Percentiles rank a stretch among this genome's conserved stretches.
These are phyloP conservation scores for Simplicillium aogashimaense DNA, from an alignment of 2,329 filamentous ascomycete genomes.

Conservation along the genomic window DNA sequence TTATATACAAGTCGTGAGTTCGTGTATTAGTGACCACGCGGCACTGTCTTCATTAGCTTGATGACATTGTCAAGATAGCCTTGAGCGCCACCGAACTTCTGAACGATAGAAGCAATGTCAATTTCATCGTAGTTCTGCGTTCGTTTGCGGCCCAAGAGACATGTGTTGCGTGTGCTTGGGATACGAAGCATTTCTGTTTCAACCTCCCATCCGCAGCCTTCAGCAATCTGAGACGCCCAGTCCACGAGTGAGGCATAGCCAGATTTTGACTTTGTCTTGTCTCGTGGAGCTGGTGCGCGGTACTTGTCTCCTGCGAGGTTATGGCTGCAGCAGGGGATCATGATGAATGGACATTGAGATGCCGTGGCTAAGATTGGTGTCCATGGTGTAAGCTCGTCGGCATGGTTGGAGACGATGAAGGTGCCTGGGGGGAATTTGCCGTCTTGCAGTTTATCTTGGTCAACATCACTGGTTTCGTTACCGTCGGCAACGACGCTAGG, in stretches of 20 bases:
- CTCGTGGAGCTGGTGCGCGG: conserved; percentile 51
- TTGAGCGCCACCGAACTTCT: conserved; percentile 42
- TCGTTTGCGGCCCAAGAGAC: conserved; percentile 58
- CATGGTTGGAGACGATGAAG: conserved; percentile 95
- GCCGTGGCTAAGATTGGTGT: conserved; percentile 78
- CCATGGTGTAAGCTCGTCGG: conserved; percentile 93
- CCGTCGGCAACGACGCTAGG: conserved; percentile 27
- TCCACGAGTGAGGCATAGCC: conserved; percentile 76
- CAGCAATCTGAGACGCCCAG: conserved; percentile 63
- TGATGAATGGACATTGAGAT: conserved; percentile 72
- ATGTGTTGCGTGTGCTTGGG: conserved; percentile 82
- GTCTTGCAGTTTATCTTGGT: conserved; percentile 26
- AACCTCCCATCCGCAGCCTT: conserved; percentile 62
- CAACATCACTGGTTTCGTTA: conserved; percentile 7
- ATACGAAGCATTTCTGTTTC: conserved; percentile 85
- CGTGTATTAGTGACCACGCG: background rate
- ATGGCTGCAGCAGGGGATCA: conserved; percentile 94
- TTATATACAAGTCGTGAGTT: background rate
- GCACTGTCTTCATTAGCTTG: conserved; percentile 43
- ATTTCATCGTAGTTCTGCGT: conserved; percentile 17
- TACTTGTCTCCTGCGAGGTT: conserved; percentile 66
- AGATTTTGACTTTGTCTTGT: conserved; percentile 45
- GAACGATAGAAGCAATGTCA: conserved; percentile 33
- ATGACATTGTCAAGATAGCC: conserved; percentile 51
- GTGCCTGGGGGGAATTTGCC: conserved; percentile 65